Percentiles rank a stretch among this genome's conserved stretches.
Conservation (phyloP, 2,329 filamentous ascomycete genomes). For the Plectosphaerella sp. region DNA sequence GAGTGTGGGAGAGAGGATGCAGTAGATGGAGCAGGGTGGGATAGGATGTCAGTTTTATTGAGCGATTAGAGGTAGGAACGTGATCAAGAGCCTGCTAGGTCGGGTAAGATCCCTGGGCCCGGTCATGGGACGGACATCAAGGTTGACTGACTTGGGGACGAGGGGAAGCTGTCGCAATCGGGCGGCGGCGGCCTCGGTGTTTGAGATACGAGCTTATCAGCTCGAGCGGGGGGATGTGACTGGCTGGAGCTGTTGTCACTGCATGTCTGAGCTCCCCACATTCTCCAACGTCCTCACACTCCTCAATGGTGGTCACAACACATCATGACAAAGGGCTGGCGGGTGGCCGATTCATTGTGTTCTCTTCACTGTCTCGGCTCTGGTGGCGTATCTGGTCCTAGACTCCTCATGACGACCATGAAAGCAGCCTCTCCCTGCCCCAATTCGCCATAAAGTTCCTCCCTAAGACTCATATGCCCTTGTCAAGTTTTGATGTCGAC, state of each 20-base stretch:
- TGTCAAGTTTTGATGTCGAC: too few relatives aligned
- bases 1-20: not conserved
- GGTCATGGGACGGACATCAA: not conserved
- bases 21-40: not conserved
- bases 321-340: not conserved
- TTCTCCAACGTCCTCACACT: too few relatives aligned
- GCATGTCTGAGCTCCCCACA: not conserved
- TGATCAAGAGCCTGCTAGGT: not conserved
- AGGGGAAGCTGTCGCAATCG: not conserved
- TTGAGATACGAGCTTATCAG: conserved; percentile 4
- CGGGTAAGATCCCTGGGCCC: not conserved
- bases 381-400: too few relatives aligned
- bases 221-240: too few relatives aligned
- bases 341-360: too few relatives aligned
- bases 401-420: too few relatives aligned
- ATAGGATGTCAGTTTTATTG: not conserved
- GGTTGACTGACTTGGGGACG: not conserved
- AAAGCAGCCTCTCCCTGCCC: too few relatives aligned
- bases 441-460: too few relatives aligned
- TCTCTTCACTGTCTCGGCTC: too few relatives aligned
- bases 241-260: not conserved
- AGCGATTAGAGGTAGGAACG: not conserved
- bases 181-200: conserved; percentile 7
- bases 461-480: too few relatives aligned
- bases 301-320: not conserved